Conservation (phyloP, 345 rosid genomes). For the Rhizophora mangle region DNA sequence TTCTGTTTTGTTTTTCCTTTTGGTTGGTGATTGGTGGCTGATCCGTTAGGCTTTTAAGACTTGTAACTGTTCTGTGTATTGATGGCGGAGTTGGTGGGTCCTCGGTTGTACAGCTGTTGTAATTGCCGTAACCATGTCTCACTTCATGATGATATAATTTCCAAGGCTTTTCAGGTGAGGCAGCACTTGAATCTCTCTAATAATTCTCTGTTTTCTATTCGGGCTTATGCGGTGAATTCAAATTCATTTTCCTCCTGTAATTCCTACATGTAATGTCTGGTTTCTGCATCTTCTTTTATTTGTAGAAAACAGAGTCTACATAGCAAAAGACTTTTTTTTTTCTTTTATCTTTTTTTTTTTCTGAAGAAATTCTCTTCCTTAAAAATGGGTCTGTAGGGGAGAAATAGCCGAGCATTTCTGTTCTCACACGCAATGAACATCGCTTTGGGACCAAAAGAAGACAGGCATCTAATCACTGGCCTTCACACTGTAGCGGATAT, state of each 20-base stretch:
- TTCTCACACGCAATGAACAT: conserved; percentile 31
- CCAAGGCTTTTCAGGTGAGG: conserved; percentile 90
- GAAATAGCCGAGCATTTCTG: conserved; percentile 28
- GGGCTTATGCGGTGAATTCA: not conserved
- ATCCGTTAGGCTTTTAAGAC: conserved; percentile 13
- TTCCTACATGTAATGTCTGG: not conserved
- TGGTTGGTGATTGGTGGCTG: not conserved
- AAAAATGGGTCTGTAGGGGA: conserved; percentile 14
- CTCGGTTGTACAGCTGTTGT: conserved; percentile 79
- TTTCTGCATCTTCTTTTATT: not conserved
- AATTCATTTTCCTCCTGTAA: not conserved
- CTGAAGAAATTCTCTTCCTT: not conserved
- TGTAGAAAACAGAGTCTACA: not conserved
- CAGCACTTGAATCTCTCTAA: conserved; percentile 16
- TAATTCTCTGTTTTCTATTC: not conserved
- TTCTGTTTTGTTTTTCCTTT: too few species aligned
- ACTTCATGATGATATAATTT: conserved; percentile 82
- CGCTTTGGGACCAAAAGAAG: conserved; percentile 22
- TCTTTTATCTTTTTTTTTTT: not conserved
- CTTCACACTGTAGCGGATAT: conserved; percentile 30
- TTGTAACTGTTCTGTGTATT: conserved; percentile 13
- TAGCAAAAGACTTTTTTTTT: not conserved
- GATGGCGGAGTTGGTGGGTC: conserved; percentile 74
- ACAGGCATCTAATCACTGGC: conserved; percentile 24
- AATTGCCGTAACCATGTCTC: conserved; percentile 84